These are phyloP conservation scores for Rutstroemia sp. DNA, from an alignment of 2,329 filamentous ascomycete species.

Conservation along the genomic window DNA sequence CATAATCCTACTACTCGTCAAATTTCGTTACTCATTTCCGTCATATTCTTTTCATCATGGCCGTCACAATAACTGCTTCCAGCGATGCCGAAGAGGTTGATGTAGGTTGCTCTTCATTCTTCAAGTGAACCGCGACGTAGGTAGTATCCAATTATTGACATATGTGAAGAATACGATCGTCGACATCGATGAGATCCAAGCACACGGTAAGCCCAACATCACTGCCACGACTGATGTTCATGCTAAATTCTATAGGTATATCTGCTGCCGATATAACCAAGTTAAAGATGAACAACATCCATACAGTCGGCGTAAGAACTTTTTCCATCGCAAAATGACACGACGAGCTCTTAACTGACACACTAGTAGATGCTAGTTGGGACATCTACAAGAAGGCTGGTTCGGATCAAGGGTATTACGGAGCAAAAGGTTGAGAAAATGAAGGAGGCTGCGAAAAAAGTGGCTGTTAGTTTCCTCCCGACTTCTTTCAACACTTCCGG, in stretches of 20 bases:
- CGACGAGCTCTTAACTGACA: neutral
- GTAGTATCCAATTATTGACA: neutral
- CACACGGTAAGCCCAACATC: slow-evolving; percentile 42
- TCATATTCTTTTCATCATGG: slow-evolving; percentile 1
- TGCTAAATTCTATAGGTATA: slow-evolving; percentile 40
- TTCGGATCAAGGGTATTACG: slow-evolving; percentile 64
- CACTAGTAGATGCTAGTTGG: slow-evolving; percentile 46
- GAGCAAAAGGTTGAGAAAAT: slow-evolving; percentile 65
- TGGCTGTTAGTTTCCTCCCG: slow-evolving; percentile 22
- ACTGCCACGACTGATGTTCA: neutral
- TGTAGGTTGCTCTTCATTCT: neutral
- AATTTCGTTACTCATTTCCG: neutral
- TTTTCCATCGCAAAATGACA: neutral
- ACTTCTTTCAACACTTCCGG: neutral
- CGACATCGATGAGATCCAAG: slow-evolving; percentile 59
- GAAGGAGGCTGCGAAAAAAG: slow-evolving; percentile 52
- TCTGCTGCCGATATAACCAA: slow-evolving; percentile 58
- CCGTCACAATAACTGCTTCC: slow-evolving; percentile 1
- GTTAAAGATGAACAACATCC: slow-evolving; percentile 54
- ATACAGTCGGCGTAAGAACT: slow-evolving; percentile 50
- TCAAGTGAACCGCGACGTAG: too few relatives aligned
- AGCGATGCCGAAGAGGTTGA: slow-evolving; percentile 10
- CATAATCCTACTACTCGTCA: neutral
- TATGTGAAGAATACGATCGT: slow-evolving; percentile 37
- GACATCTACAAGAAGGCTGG: slow-evolving; percentile 50